Evolutionary conservation across 2,329 filamentous ascomycete species (phyloP).

Genomic region (Cadophora malorum): DNA sequence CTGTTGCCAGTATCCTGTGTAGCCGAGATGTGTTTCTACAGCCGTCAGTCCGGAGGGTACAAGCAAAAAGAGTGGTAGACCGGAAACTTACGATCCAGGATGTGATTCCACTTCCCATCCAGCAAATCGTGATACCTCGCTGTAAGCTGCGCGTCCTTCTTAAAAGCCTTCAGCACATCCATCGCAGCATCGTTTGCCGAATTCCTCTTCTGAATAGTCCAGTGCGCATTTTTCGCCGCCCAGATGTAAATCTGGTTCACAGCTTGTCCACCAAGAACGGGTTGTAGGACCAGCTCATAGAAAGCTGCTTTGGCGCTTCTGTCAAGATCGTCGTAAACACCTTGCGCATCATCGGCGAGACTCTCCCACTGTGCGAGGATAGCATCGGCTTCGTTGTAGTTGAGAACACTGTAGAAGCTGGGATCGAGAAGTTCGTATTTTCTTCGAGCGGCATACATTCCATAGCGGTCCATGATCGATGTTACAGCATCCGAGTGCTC

Average conservation of each 20-base stretch:
- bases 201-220: constrained; percentile 62
- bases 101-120: constrained; percentile 67
- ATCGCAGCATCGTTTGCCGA: constrained; percentile 60
- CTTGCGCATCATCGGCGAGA: constrained; percentile 60
- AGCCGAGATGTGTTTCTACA: constrained; percentile 59
- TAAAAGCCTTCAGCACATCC: constrained; percentile 58
- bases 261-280: constrained; percentile 62
- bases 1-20: constrained; percentile 66
- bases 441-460: constrained; percentile 61
- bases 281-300: constrained; percentile 67
- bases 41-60: constrained; percentile 42
- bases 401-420: constrained; percentile 63
- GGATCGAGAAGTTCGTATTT: constrained; percentile 69
- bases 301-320: constrained; percentile 60
- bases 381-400: constrained; percentile 68
- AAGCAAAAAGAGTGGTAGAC: background rate
- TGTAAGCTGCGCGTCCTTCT: constrained; percentile 63
- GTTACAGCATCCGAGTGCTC: constrained; percentile 56
- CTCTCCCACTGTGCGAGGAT: constrained; percentile 61
- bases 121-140: constrained; percentile 62
- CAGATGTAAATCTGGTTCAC: constrained; percentile 61
- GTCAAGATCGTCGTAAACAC: constrained; percentile 60
- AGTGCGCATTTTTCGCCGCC: constrained; percentile 59
- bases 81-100: constrained; percentile 58
- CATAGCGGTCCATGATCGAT: constrained; percentile 60